Percentiles rank a stretch among this genome's conserved stretches.
Evolutionary conservation across 495 filamentous ascomycete genomes (phyloP).

Genomic region (Letharia columbiana): DNA sequence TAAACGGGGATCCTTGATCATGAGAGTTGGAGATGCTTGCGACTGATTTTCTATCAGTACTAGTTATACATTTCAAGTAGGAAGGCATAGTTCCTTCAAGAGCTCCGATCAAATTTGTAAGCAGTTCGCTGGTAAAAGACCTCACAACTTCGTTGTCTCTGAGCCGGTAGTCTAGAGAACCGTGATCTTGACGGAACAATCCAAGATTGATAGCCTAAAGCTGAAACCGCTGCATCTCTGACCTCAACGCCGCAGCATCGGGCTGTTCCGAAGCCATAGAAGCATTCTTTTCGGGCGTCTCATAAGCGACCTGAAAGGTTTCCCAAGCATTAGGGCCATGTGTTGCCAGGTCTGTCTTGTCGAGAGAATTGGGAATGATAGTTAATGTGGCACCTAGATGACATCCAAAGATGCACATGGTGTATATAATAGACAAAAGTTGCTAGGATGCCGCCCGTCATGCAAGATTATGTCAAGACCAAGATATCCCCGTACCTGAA

Average conservation of each 20-base stretch:
- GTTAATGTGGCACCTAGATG: background rate
- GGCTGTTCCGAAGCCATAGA: background rate
- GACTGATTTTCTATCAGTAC: background rate
- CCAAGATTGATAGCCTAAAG: conserved; percentile 28
- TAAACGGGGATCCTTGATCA: background rate
- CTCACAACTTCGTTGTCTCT: conserved; percentile 16
- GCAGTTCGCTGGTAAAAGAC: background rate
- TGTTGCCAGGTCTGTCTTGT: background rate
- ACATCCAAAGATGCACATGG: background rate
- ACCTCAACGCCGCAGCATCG: background rate
- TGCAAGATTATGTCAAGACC: background rate
- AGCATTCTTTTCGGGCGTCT: background rate
- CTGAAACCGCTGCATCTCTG: conserved; percentile 21
- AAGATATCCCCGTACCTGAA: background rate
- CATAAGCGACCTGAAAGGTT: background rate
- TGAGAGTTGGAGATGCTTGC: background rate
- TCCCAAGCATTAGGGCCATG: background rate
- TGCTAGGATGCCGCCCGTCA: background rate
- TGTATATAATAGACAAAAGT: background rate
- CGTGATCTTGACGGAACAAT: conserved; percentile 19
- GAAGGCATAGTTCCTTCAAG: conserved; percentile 10
- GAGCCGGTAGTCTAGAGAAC: conserved; percentile 27
- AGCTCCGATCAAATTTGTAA: background rate
- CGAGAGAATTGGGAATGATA: background rate
- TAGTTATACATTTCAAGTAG: background rate